phyloP scores from a whole-genome alignment of 2,329 filamentous ascomycete species.

The Moelleriella libera region DNA sequence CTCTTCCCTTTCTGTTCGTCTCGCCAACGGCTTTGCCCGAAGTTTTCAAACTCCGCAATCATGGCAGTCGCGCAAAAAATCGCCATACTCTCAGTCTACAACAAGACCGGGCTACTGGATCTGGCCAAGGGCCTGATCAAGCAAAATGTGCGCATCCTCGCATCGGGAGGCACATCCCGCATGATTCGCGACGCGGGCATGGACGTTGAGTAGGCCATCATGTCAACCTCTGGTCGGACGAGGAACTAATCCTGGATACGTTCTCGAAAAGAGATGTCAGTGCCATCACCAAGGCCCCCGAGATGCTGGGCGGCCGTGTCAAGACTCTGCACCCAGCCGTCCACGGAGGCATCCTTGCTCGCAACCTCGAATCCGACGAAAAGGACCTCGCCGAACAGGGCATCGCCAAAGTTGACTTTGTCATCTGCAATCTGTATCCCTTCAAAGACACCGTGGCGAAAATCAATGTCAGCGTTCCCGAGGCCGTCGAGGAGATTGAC shows the following conservation, averaged over 20 bases:
- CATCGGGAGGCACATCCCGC: conserved; percentile 87
- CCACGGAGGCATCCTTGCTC: conserved; percentile 80
- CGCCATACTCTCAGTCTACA: conserved; percentile 95
- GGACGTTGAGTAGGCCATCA: conserved; percentile 62
- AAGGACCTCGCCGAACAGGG: conserved; percentile 92
- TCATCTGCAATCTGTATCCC: conserved; percentile 97
- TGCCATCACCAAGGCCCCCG: conserved; percentile 88
- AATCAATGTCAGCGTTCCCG: conserved; percentile 89
- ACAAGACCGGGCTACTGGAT: conserved; percentile 93
- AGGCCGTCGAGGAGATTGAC: conserved; percentile 97
- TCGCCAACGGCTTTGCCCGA: background rate
- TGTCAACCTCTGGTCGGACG: background rate
- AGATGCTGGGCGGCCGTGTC: conserved; percentile 76
- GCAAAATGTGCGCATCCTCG: conserved; percentile 82
- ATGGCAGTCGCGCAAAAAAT: conserved; percentile 37
- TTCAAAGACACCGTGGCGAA: conserved; percentile 98
- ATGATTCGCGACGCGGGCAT: conserved; percentile 96
- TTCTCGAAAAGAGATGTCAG: conserved; percentile 64
- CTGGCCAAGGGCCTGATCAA: conserved; percentile 80
- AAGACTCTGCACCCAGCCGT: conserved; percentile 97
- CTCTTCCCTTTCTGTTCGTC: background rate
- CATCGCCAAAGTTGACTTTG: conserved; percentile 88
- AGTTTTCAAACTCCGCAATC: conserved; percentile 5
- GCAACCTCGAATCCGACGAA: conserved; percentile 87
- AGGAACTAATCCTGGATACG: background rate